Conservation (phyloP, 2,329 filamentous ascomycete genomes). For the Hypomyces rosellus region DNA sequence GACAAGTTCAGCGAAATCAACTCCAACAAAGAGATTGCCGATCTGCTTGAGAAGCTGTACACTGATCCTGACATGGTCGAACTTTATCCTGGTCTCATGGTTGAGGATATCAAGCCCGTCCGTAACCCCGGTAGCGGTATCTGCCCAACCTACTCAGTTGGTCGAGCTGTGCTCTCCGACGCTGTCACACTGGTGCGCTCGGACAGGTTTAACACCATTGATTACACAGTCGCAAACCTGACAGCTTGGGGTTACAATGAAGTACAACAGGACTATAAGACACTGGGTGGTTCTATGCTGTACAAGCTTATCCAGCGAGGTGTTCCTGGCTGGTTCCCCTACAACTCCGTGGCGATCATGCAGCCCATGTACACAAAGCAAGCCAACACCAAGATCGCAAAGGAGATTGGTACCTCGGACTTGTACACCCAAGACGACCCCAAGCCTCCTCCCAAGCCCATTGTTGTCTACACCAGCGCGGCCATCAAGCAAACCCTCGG, state of each 20-base stretch:
- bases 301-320: constrained; percentile 17
- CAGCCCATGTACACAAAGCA: constrained; percentile 23
- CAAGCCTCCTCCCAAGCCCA: constrained; percentile 12
- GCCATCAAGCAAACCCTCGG: constrained; percentile 20
- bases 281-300: constrained; percentile 16
- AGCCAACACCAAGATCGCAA: constrained; percentile 15
- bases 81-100: constrained; percentile 61
- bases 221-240: constrained; percentile 34
- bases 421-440: constrained; percentile 19
- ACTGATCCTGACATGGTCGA: constrained; percentile 60
- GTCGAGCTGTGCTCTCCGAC: constrained; percentile 52
- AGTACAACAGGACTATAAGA: constrained; percentile 2
- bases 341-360: constrained; percentile 19
- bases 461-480: constrained; percentile 17
- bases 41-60: constrained; percentile 53
- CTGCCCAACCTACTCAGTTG: constrained; percentile 46
- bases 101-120: constrained; percentile 50
- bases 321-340: constrained; percentile 15
- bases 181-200: constrained; percentile 53
- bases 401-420: constrained; percentile 10
- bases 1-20: constrained; percentile 54
- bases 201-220: constrained; percentile 52
- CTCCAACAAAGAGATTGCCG: constrained; percentile 47
- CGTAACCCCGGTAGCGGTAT: constrained; percentile 47
- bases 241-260: constrained; percentile 18